Base-by-base conservation (phyloP, 768 basidiomycete species). In the Pluteus cervinus region DNA sequence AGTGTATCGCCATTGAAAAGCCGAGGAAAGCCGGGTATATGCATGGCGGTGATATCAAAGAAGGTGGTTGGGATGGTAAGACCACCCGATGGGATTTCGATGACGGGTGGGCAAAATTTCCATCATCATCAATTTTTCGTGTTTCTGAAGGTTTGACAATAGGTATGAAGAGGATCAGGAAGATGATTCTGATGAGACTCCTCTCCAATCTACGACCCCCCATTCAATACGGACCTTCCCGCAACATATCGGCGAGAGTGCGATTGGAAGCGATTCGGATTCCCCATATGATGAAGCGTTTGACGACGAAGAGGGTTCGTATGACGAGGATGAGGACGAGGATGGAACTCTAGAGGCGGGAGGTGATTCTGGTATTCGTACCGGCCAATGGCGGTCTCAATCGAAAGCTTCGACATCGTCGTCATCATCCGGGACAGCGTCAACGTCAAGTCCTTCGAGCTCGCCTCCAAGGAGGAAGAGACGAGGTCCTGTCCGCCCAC, bases 1-100 rank as follows among this genome's bases (percentile, higher is more conserved):
- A 97, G 57, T 91, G 79, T 54, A 94, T 99, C 41, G 82, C 87
- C 29, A 86, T 90, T 54, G 87, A 89, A 53, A 81, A 81, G 50
- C 86, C 86, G 1, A 67, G 71, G 48, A 62, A 61, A 39, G 61
- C 53, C 33, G 50, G 47, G 54, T 53, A 8, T 51, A 18, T 28
- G 28, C 22, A 7, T 35, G 16, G 14, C 8, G 17, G 2, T 41
- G 17, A 33, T 45, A 54, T 28, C 28, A 36, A 28, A 40, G 29
- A 35, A 38, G 44, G 41, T 8, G 41, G 40, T 24, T 55, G 53
- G 52, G 45, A 34, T 29, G 51, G 41, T 45, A 50, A 51, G 7
- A 44, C 54, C 7, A 58, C 55, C 37, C 42, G 48, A 11, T 61
- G 61, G 47, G 70, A 71, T n/a, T 74, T 77, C 50, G 81, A 82